Conservation (phyloP, 2,329 filamentous ascomycete genomes). For the Ceratocystiopsis sp. region DNA sequence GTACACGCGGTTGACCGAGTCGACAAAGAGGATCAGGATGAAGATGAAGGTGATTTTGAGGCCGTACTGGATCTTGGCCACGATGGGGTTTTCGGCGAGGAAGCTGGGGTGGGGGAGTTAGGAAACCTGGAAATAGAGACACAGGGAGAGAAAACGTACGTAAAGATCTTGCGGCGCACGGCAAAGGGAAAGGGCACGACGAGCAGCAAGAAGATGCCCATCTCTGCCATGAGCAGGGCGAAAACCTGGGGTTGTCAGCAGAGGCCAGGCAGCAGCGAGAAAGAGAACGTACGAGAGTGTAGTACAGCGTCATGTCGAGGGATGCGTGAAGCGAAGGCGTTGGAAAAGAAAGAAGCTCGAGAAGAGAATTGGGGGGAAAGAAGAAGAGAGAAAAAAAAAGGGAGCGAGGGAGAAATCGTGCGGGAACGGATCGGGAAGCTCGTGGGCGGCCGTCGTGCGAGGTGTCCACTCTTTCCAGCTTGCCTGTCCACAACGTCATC, state of each 20-base stretch:
- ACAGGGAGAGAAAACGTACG: constrained; percentile 24
- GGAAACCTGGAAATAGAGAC: not conserved
- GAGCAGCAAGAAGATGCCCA: constrained; percentile 62
- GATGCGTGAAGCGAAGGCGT: not conserved
- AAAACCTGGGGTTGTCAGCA: constrained; percentile 45
- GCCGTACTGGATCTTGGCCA: constrained; percentile 92
- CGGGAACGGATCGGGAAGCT: no score
- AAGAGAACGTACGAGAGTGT: constrained; percentile 27
- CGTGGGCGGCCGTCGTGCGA: no score
- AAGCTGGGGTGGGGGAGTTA: constrained; percentile 37
- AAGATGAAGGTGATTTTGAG: constrained; percentile 99
- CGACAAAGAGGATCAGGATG: constrained; percentile 93
- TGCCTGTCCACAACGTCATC: constrained; percentile 1
- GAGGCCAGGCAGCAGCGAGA: not conserved
- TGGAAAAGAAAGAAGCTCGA: not conserved
- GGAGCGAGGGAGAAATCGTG: no score
- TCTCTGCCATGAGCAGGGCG: constrained; percentile 65
- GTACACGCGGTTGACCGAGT: constrained; percentile 91
- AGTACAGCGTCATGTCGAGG: constrained; percentile 35
- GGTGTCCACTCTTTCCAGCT: no score
- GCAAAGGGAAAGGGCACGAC: constrained; percentile 80
- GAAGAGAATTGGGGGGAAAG: no score
- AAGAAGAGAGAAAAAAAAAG: not conserved
- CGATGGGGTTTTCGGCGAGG: constrained; percentile 69
- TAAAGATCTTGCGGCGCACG: constrained; percentile 70